phyloP scores from a whole-genome alignment of 768 basidiomycete species.

The Melanogaster broomeanus region DNA sequence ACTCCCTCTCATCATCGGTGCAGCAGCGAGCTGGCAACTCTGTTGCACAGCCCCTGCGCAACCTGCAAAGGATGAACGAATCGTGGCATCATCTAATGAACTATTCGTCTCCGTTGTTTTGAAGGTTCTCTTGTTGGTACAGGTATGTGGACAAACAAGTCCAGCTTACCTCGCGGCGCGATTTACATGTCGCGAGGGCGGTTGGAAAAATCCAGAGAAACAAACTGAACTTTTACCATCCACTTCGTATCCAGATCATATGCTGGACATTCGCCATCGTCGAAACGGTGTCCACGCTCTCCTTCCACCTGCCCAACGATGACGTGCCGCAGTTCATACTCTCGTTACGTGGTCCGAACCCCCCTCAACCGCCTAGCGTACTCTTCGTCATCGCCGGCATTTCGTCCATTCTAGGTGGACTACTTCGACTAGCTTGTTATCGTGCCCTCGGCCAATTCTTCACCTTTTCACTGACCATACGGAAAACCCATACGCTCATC shows the following conservation, averaged over 20 bases:
- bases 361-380: neutral
- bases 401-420: constrained; percentile 38
- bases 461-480: constrained; percentile 55
- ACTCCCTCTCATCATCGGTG: neutral
- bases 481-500: constrained; percentile 47
- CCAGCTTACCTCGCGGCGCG: neutral
- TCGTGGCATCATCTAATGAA: neutral
- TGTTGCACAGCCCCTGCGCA: neutral
- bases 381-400: constrained; percentile 35
- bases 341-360: neutral
- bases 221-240: no score
- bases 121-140: neutral
- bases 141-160: neutral
- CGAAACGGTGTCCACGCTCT: neutral
- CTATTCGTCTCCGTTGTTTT: neutral
- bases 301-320: neutral
- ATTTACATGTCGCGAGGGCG: no score
- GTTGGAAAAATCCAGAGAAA: no score
- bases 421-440: constrained; percentile 44
- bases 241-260: neutral
- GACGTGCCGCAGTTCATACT: no score
- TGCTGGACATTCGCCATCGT: neutral
- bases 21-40: neutral
- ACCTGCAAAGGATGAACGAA: neutral
- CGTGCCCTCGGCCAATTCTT: constrained; percentile 47